Evolutionary conservation across 1,139 yeast species (phyloP), one percentile per base, ranked within the genome.

Genomic region (Blastobotrys raffinosifermentans): DNA sequence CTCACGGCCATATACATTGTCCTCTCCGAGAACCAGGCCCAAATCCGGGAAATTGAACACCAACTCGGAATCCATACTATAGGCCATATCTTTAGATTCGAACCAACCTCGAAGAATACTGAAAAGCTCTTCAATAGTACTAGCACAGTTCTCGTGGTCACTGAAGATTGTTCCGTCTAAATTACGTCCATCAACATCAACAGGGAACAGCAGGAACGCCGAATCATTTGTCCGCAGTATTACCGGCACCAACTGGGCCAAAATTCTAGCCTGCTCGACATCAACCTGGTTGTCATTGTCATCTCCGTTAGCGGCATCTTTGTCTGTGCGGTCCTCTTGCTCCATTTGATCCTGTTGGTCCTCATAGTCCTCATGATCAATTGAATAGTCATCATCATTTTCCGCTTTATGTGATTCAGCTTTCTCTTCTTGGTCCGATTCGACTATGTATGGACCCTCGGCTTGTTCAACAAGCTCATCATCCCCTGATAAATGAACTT

Each of bases 21-120:
- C 57, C 42, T 52, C 55, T 14, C 51, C 45, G 15, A 52, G 29
- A 4, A 40, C 40, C 15, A 51, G 34, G 3, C 44, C 51, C 5
- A 52, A 38, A 29, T 38, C 44, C 3, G 49, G 44, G 19, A 52
- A 39, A 6, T 38, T 39, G 6, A 52, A 36, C 14, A 40, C 40
- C 16, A 52, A 37, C 38, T 52, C 56, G 19, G 39, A 46, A 19
- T 46, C 48, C 26, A 37, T 29, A 13, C 39, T 43, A 29, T 40
- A 32, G 4, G 35, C 34, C 7, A 27, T 23, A 3, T 35, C 40
- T 11, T 30, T 31, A 4, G 40, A 41, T 11, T 35, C 39, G 18
- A 51, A 39, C 17, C 37, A 34, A 8, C 40, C 44, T 14, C 55
- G 43, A 20, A 52, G 34, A 3, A 38, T 26, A 1, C 35, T 34